Base-by-base conservation (phyloP, 2,329 filamentous ascomycete species). In the Periconia sp. region DNA sequence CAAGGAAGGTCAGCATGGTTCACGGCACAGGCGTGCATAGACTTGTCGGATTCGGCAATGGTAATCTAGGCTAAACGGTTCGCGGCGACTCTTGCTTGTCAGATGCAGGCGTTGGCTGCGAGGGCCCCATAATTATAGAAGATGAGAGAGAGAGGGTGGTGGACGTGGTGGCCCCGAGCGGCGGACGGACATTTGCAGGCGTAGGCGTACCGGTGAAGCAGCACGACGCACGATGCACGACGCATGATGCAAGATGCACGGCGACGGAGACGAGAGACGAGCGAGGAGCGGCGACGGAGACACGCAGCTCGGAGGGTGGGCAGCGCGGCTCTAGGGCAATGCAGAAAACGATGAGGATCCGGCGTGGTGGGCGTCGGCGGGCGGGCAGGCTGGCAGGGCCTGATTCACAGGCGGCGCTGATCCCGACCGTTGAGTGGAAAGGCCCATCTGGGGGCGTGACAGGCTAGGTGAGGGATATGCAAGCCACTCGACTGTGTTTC, bases 21-120 rank as follows among this genome's bases (percentile, higher is more conserved):
- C 22, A 36, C 33, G 19, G 33, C 26, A 16, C 34, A 36, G 37
- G 29, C 30, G 21, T 47, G 47, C 40, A 43, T 26, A 26, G 36
- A 33, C 18, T 13, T 34, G 31, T 39, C 40, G 32, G 36, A 46
- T 40, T 26, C 24, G 45, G 50, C 29, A 43, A 45, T 21, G 33
- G 31, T 39, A 60, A 57, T 64, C 56, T 63, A 61, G 54, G 50
- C 56, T 50, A 61, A 55, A 61, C 59, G 38, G 43, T 50, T 49
- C 43, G 37, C 40, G 25, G 25, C 39, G 32, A 40, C 26, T 1
- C 6, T 32, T 39, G 39, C 44, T 47, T 51, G 50, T 51, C 43
- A 52, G 43, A 43, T 40, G 35, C n/a, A 21, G 25, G 7, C 31
- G 12, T 12, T 17, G 11, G 35, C 46, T 52, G 49, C 52, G 46